Evolutionary conservation across 2,329 filamentous ascomycete genomes (phyloP).

Genomic region (Aspergillus sojae): DNA sequence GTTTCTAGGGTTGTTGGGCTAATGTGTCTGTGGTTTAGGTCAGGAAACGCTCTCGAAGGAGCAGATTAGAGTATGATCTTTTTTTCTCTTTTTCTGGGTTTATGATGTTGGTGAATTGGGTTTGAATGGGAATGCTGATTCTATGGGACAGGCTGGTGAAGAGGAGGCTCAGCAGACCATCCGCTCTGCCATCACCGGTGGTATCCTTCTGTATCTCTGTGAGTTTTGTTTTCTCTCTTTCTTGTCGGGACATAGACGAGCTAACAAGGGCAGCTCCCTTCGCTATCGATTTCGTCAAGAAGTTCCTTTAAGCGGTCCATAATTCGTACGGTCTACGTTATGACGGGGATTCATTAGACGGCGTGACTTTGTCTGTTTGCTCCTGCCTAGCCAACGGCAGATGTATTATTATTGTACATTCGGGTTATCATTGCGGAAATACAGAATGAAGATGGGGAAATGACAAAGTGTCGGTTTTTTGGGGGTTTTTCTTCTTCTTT

Average conservation of each 20-base stretch:
- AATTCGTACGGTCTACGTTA: not conserved
- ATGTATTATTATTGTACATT: slow-evolving; percentile 42
- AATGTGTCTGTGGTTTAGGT: slow-evolving; percentile 26
- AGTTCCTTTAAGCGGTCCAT: slow-evolving; percentile 43
- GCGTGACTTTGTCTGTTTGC: slow-evolving; percentile 9
- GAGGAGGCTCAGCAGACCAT: slow-evolving; percentile 57
- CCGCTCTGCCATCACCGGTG: slow-evolving; percentile 56
- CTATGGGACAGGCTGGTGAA: slow-evolving; percentile 49
- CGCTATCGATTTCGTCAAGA: slow-evolving; percentile 52
- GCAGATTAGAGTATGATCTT: slow-evolving; percentile 44
- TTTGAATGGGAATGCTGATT: slow-evolving; percentile 2
- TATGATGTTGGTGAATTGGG: not conserved
- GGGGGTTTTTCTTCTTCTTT: not conserved
- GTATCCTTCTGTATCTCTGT: slow-evolving; percentile 65
- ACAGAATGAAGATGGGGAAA: slow-evolving; percentile 24
- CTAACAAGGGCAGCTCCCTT: slow-evolving; percentile 46
- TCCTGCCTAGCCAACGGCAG: slow-evolving; percentile 21
- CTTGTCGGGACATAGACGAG: not conserved
- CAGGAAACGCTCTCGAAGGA: slow-evolving; percentile 50
- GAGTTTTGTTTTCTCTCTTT: slow-evolving; percentile 31
- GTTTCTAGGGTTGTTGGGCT: not conserved
- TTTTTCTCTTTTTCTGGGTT: not conserved
- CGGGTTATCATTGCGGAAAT: slow-evolving; percentile 10
- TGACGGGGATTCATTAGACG: not conserved
- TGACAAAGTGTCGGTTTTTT: slow-evolving; percentile 15